Conservation (phyloP, 1,284 basidiomycete species). For the Papiliotrema fonsecae region DNA sequence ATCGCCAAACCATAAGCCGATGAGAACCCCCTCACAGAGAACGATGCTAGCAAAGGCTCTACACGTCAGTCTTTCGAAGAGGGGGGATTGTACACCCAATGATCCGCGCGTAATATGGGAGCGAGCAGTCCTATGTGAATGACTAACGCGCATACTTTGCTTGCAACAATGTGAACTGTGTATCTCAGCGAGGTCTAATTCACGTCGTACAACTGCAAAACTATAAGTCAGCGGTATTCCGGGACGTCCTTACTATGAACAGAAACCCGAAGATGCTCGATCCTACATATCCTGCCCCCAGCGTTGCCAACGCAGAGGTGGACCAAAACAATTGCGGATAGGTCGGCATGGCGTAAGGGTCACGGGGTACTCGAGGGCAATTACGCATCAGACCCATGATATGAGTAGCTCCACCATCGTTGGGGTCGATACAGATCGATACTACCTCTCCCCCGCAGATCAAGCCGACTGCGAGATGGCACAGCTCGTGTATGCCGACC, state of each 20-base stretch:
- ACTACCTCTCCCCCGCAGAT: conserved; percentile 43
- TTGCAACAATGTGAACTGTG: conserved; percentile 43
- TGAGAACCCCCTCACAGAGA: conserved; percentile 39
- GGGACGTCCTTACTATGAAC: conserved; percentile 36
- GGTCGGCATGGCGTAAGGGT: conserved; percentile 39
- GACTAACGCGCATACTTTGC: conserved; percentile 44
- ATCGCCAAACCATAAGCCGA: conserved; percentile 47
- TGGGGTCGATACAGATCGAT: conserved; percentile 46
- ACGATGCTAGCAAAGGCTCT: conserved; percentile 45
- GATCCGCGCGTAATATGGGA: conserved; percentile 40
- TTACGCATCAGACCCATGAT: conserved; percentile 39
- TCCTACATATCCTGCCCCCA: conserved; percentile 43
- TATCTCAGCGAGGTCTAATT: not conserved
- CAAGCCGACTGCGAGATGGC: conserved; percentile 40
- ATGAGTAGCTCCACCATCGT: conserved; percentile 43
- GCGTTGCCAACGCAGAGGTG: conserved; percentile 26
- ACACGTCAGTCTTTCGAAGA: not conserved
- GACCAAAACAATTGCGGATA: conserved; percentile 37
- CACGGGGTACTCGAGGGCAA: conserved; percentile 28
- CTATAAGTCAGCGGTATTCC: conserved; percentile 11
- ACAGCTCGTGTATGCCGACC: conserved; percentile 43
- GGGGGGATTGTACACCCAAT: conserved; percentile 33
- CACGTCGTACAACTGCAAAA: conserved; percentile 27
- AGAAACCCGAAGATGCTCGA: conserved; percentile 40
- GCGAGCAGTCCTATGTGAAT: conserved; percentile 44